Evolutionary conservation across 495 filamentous ascomycete genomes (phyloP).

Genomic region (Monascus purpureus): DNA sequence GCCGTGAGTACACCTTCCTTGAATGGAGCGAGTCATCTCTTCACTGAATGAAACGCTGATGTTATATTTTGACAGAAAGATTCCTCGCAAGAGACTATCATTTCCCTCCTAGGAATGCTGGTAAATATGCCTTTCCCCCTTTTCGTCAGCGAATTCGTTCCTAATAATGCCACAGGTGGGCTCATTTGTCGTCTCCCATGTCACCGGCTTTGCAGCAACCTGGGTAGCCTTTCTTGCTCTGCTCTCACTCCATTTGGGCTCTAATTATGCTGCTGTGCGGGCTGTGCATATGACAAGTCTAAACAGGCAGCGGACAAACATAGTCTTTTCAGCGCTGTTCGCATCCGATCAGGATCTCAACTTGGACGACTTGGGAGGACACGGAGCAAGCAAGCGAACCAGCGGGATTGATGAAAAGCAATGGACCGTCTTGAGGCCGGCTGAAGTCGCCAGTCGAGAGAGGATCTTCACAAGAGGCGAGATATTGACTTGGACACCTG

Average conservation of each 20-base stretch:
- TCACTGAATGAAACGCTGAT: too few relatives aligned
- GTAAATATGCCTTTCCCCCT: too few relatives aligned
- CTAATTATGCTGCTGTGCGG: slow-evolving; percentile 76
- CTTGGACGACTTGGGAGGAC: not conserved
- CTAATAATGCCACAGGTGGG: slow-evolving; percentile 55
- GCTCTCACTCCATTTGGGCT: slow-evolving; percentile 57
- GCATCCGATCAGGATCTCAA: slow-evolving; percentile 19
- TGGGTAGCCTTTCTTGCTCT: slow-evolving; percentile 63
- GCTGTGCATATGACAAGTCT: slow-evolving; percentile 74
- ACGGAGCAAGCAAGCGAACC: not conserved
- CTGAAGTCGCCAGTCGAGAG: slow-evolving; percentile 51
- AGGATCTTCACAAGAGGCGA: slow-evolving; percentile 56
- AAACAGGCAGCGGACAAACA: slow-evolving; percentile 75
- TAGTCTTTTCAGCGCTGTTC: slow-evolving; percentile 54
- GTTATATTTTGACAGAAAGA: slow-evolving; percentile 52
- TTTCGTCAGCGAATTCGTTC: too few relatives aligned
- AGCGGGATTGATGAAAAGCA: not conserved
- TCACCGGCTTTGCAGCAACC: slow-evolving; percentile 56
- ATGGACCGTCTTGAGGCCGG: slow-evolving; percentile 39
- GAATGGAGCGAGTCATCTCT: not conserved
- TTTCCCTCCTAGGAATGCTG: slow-evolving; percentile 82
- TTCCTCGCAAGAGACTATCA: slow-evolving; percentile 89
- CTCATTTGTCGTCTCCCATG: slow-evolving; percentile 61
- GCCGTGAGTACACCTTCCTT: slow-evolving; percentile 42
- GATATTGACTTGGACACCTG: slow-evolving; percentile 40